phyloP scores from a whole-genome alignment of 495 filamentous ascomycete genomes.

The Choiromyces venosus region DNA sequence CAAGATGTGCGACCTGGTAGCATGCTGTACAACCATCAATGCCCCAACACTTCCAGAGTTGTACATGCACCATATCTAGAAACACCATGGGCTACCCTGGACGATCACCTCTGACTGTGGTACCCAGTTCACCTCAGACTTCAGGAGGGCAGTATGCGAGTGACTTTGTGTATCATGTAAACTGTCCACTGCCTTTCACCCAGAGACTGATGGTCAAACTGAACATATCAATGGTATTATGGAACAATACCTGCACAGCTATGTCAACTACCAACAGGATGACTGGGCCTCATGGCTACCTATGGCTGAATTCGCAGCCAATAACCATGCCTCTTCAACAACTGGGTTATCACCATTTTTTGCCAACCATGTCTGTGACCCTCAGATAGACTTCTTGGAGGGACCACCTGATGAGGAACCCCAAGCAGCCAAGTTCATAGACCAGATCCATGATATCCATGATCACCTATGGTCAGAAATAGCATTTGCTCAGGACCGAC shows the following conservation, averaged over 20 bases:
- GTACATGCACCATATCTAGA: slow-evolving; percentile 4
- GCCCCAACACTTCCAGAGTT: slow-evolving; percentile 5
- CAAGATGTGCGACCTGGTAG: slow-evolving; percentile 23
- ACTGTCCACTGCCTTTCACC: slow-evolving; percentile 11
- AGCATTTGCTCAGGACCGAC: not conserved
- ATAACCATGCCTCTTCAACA: slow-evolving; percentile 7
- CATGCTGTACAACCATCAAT: not conserved
- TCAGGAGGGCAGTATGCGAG: slow-evolving; percentile 2
- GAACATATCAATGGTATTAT: slow-evolving; percentile 32
- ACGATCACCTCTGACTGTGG: slow-evolving; percentile 6
- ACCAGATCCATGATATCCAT: not conserved
- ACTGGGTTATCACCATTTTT: slow-evolving; percentile 17
- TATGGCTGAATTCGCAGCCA: too few relatives aligned
- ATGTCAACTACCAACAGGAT: slow-evolving; percentile 32
- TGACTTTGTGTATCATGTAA: not conserved
- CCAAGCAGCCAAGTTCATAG: not conserved
- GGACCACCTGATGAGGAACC: not conserved
- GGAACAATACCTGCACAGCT: slow-evolving; percentile 34
- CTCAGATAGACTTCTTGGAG: not conserved
- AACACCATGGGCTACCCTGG: slow-evolving; percentile 3
- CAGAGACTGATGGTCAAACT: slow-evolving; percentile 34
- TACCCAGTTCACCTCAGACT: slow-evolving; percentile 6
- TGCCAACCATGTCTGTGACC: not conserved
- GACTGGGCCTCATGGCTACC: slow-evolving; percentile 36
- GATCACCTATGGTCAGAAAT: not conserved